phyloP scores from a whole-genome alignment of 169 alveolate species.

The Cyclospora cayetanensis region DNA sequence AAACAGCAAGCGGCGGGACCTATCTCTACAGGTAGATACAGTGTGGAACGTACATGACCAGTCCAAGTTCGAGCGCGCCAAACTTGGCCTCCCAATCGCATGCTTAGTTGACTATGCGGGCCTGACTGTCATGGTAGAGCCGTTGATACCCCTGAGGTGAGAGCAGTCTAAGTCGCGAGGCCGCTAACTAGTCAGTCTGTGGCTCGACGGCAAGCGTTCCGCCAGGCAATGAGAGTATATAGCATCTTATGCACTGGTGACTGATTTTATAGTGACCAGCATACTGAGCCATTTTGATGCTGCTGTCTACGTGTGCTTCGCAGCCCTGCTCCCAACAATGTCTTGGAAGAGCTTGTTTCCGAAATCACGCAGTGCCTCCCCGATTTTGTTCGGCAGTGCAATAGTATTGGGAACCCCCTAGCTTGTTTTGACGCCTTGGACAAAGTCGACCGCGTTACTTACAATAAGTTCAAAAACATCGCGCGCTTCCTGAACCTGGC shows the following conservation, averaged over 20 bases:
- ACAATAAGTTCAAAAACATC: slow-evolving; percentile 53
- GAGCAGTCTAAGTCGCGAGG: background rate
- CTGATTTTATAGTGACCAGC: background rate
- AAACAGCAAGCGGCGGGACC: slow-evolving; percentile 14
- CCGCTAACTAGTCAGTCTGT: background rate
- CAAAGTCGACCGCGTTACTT: slow-evolving; percentile 64
- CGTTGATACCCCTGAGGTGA: slow-evolving; percentile 65
- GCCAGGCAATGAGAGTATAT: too few relatives aligned
- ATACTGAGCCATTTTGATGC: background rate
- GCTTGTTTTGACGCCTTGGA: slow-evolving; percentile 61
- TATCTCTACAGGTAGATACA: slow-evolving; percentile 31
- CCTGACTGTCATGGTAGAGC: slow-evolving; percentile 67
- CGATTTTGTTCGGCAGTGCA: slow-evolving; percentile 70
- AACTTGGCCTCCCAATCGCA: slow-evolving; percentile 65
- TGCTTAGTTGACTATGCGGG: slow-evolving; percentile 69
- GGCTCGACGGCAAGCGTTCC: too few relatives aligned
- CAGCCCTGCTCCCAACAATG: slow-evolving; percentile 71
- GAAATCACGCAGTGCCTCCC: slow-evolving; percentile 52
- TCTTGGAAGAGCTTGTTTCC: slow-evolving; percentile 64
- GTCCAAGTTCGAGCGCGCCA: slow-evolving; percentile 35
- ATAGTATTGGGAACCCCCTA: slow-evolving; percentile 34
- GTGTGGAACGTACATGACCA: slow-evolving; percentile 60
- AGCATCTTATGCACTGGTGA: too few relatives aligned
- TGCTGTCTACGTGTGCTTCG: background rate
- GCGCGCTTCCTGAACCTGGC: slow-evolving; percentile 61